Evolutionary conservation across 352 stramenopile genomes (phyloP).

Genomic region (Phytophthora quininea): DNA sequence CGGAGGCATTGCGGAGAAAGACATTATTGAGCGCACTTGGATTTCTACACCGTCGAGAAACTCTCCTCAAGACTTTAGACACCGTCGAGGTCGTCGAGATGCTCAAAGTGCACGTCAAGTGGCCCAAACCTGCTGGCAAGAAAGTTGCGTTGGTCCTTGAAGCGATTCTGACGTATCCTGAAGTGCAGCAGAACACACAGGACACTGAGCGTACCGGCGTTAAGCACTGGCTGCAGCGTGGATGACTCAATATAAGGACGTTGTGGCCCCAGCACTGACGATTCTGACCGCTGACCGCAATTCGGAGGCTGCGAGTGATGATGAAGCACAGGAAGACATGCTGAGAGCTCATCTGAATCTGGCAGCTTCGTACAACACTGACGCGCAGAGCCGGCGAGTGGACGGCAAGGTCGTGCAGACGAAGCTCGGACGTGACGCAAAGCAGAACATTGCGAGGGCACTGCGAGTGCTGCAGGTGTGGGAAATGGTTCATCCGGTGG

Average conservation of each 20-base stretch:
- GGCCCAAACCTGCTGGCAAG: constrained; percentile 72
- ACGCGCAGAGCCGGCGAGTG: constrained; percentile 33
- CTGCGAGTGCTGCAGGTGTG: constrained; percentile 64
- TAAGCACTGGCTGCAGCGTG: constrained; percentile 60
- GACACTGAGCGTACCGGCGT: constrained; percentile 9
- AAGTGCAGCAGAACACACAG: constrained; percentile 1
- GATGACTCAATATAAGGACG: constrained; percentile 68
- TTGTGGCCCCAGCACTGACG: constrained; percentile 55
- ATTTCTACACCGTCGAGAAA: constrained; percentile 34
- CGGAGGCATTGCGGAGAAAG: constrained; percentile 21
- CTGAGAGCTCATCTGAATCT: constrained; percentile 46
- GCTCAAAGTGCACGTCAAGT: constrained; percentile 81
- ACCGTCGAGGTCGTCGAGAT: constrained; percentile 64
- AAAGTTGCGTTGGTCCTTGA: constrained; percentile 69
- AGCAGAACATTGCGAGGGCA: constrained; percentile 45
- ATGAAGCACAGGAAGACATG: constrained; percentile 22
- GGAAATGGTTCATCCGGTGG: constrained; percentile 48
- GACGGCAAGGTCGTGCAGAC: constrained; percentile 58
- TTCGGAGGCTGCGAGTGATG: constrained; percentile 8
- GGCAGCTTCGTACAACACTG: constrained; percentile 37
- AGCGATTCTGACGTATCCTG: constrained; percentile 59
- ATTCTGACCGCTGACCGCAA: constrained; percentile 48
- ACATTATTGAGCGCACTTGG: constrained; percentile 46
- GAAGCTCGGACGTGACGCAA: constrained; percentile 41
- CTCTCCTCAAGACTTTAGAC: constrained; percentile 27